phyloP scores from a whole-genome alignment of 2,329 filamentous ascomycete genomes.

The Colletotrichum limetticola region DNA sequence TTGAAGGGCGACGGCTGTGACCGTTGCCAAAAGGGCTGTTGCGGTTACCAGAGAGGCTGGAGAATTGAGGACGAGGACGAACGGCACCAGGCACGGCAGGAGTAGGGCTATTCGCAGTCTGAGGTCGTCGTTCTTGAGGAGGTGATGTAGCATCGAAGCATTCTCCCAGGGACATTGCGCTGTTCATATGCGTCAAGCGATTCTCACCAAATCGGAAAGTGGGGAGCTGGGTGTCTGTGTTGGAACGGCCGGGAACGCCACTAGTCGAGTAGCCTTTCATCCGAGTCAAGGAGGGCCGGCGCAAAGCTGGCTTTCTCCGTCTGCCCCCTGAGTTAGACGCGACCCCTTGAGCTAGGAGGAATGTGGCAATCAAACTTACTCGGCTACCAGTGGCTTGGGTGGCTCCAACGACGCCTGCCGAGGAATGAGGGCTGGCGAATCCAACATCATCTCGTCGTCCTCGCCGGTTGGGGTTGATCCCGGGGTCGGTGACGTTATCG shows the following conservation, averaged over 20 bases:
- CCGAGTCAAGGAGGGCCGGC: slow-evolving; percentile 79
- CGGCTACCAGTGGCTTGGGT: slow-evolving; percentile 58
- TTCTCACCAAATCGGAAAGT: slow-evolving; percentile 75
- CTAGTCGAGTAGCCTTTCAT: slow-evolving; percentile 80
- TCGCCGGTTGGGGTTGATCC: slow-evolving; percentile 57
- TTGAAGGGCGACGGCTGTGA: slow-evolving; percentile 78
- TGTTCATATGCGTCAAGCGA: slow-evolving; percentile 45
- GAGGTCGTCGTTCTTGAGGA: slow-evolving; percentile 73
- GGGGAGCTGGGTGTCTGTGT: slow-evolving; percentile 73
- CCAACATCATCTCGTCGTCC: slow-evolving; percentile 64
- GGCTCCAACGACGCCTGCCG: slow-evolving; percentile 61
- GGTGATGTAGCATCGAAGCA: slow-evolving; percentile 82
- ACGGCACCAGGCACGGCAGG: slow-evolving; percentile 66
- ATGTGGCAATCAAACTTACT: slow-evolving; percentile 56
- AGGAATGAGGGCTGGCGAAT: slow-evolving; percentile 64
- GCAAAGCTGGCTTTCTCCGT: slow-evolving; percentile 73
- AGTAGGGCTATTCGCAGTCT: slow-evolving; percentile 69
- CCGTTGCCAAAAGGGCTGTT: slow-evolving; percentile 80
- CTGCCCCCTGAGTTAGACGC: slow-evolving; percentile 50
- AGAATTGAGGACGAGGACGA: slow-evolving; percentile 73
- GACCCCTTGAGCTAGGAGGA: slow-evolving; percentile 23
- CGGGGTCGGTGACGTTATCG: slow-evolving; percentile 79
- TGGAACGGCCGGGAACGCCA: slow-evolving; percentile 68
- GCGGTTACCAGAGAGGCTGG: slow-evolving; percentile 67
- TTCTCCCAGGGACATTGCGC: slow-evolving; percentile 78